Percentiles rank a stretch among this genome's conserved stretches.
Evolutionary conservation across 2,329 filamentous ascomycete genomes (phyloP).

Genomic region (Talaromyces sp.): DNA sequence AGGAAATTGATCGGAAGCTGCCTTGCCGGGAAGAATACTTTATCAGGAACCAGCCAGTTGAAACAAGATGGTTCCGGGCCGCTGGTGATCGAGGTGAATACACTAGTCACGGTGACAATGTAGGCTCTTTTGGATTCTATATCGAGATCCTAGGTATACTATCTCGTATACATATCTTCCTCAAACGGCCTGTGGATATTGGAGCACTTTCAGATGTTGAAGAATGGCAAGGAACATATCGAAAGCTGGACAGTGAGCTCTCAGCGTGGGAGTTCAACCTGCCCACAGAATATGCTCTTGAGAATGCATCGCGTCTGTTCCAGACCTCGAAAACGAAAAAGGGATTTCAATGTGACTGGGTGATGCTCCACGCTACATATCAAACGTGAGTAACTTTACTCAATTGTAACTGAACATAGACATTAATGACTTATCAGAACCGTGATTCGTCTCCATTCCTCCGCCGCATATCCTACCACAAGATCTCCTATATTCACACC

Average conservation of each 20-base stretch:
- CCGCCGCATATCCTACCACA: slow-evolving; percentile 86
- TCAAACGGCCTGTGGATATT: slow-evolving; percentile 88
- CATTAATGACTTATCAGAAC: slow-evolving; percentile 49
- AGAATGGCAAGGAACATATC: slow-evolving; percentile 83
- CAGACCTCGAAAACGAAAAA: slow-evolving; percentile 64
- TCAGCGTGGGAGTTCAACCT: slow-evolving; percentile 81
- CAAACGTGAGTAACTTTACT: slow-evolving; percentile 61
- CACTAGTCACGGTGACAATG: slow-evolving; percentile 70
- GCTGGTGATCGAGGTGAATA: slow-evolving; percentile 59
- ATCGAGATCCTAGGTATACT: slow-evolving; percentile 86
- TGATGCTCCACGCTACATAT: slow-evolving; percentile 88
- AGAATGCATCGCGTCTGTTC: slow-evolving; percentile 75
- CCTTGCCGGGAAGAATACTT: slow-evolving; percentile 87
- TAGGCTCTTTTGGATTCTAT: slow-evolving; percentile 86
- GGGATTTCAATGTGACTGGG: slow-evolving; percentile 75
- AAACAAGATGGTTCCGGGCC: slow-evolving; percentile 74
- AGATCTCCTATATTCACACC: slow-evolving; percentile 85
- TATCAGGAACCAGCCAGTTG: slow-evolving; percentile 76
- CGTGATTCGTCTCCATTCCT: slow-evolving; percentile 86
- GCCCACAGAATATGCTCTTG: slow-evolving; percentile 71
- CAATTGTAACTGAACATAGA: not conserved
- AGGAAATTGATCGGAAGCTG: slow-evolving; percentile 81
- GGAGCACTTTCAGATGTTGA: slow-evolving; percentile 80
- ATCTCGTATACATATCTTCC: slow-evolving; percentile 81
- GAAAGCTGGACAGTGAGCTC: slow-evolving; percentile 76